These are phyloP conservation scores for Aspergillus thermomutatus DNA, from an alignment of 2,329 filamentous ascomycete genomes.

Conservation along the genomic window DNA sequence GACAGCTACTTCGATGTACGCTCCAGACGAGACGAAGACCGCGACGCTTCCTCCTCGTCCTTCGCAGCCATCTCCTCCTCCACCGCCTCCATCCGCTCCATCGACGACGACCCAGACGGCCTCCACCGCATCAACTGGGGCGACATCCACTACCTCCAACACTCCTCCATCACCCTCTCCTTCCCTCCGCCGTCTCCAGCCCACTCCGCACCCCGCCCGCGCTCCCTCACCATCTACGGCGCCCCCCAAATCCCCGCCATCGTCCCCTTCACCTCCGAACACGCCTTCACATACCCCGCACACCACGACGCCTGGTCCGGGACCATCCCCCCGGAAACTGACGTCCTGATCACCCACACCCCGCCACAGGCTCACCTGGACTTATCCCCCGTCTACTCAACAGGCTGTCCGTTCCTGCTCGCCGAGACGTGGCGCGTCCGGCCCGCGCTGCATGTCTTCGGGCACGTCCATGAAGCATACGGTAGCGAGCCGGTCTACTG, in stretches of 20 bases:
- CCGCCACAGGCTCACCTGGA: conserved; percentile 72
- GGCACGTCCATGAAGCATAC: conserved; percentile 75
- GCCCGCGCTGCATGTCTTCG: conserved; percentile 76
- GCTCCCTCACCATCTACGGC: conserved; percentile 71
- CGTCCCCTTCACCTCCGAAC: conserved; percentile 64
- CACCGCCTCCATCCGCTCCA: conserved; percentile 34
- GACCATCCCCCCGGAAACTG: conserved; percentile 67
- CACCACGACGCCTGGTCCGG: conserved; percentile 67
- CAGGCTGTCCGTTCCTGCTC: conserved; percentile 70
- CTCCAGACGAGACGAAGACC: conserved; percentile 57
- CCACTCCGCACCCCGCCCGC: conserved; percentile 48
- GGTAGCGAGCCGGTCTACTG: conserved; percentile 69
- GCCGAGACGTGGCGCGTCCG: conserved; percentile 70
- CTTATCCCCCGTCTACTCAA: conserved; percentile 51
- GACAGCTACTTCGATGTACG: conserved; percentile 77
- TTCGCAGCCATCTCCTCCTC: conserved; percentile 32
- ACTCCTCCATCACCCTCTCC: conserved; percentile 60
- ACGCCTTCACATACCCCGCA: conserved; percentile 73
- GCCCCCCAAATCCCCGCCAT: conserved; percentile 69
- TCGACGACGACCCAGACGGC: conserved; percentile 41
- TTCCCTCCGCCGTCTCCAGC: conserved; percentile 50
- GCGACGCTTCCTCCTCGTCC: conserved; percentile 24
- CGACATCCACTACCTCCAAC: conserved; percentile 71
- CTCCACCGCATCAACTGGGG: conserved; percentile 62
- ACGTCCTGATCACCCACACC: conserved; percentile 77